Conservation (phyloP, 1,139 yeast species). For the Meyerozyma athensensis region DNA sequence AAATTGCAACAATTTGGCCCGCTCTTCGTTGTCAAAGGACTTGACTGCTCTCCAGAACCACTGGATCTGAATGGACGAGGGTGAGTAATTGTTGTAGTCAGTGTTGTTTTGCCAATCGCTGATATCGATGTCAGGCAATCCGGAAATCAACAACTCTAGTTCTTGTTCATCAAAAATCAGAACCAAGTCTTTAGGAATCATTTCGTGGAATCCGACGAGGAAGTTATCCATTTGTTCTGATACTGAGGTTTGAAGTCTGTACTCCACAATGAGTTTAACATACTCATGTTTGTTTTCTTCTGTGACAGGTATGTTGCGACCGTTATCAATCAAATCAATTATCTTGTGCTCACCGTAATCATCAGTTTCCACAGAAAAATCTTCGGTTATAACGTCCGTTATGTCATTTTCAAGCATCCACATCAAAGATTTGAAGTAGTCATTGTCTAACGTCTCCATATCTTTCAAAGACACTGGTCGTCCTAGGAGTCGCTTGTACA, state of each 20-base stretch:
- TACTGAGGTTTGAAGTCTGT: slow-evolving; percentile 77
- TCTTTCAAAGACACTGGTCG: slow-evolving; percentile 82
- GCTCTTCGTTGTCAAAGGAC: slow-evolving; percentile 88
- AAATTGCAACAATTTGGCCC: slow-evolving; percentile 90
- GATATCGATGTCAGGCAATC: slow-evolving; percentile 93
- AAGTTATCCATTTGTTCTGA: slow-evolving; percentile 86
- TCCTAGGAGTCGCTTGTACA: slow-evolving; percentile 82
- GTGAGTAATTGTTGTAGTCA: slow-evolving; percentile 74
- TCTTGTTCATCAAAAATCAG: slow-evolving; percentile 95
- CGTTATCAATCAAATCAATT: slow-evolving; percentile 76
- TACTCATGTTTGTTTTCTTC: slow-evolving; percentile 90
- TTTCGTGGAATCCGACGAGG: slow-evolving; percentile 83
- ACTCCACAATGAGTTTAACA: slow-evolving; percentile 81
- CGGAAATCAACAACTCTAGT: slow-evolving; percentile 85
- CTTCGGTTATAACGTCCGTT: slow-evolving; percentile 94
- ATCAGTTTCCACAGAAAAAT: slow-evolving; percentile 88
- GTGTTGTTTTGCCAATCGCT: slow-evolving; percentile 93
- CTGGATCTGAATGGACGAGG: slow-evolving; percentile 82
- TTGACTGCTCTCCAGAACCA: slow-evolving; percentile 99
- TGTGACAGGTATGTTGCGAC: slow-evolving; percentile 80
- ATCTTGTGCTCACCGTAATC: slow-evolving; percentile 88
- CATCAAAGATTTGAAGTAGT: slow-evolving; percentile 82
- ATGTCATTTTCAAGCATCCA: slow-evolving; percentile 98
- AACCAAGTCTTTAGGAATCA: slow-evolving; percentile 82
- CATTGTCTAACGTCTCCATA: slow-evolving; percentile 91